phyloP scores from a whole-genome alignment of 768 basidiomycete genomes.

The Phallus indusiatus region DNA sequence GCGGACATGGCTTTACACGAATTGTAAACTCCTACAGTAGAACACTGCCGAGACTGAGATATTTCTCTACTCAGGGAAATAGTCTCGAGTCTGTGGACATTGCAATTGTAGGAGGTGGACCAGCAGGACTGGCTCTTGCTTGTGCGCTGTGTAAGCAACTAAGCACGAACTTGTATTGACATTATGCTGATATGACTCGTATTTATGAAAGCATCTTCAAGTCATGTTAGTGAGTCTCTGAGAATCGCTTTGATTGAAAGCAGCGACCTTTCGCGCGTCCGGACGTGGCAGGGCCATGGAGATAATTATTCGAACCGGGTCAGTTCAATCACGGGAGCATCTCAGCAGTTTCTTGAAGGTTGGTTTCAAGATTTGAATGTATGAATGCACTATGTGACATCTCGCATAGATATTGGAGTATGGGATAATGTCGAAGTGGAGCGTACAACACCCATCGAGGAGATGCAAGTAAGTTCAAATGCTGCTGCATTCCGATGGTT shows the following conservation, averaged over 20 bases:
- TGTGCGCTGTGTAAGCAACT: conserved; percentile 63
- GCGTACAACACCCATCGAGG: conserved; percentile 65
- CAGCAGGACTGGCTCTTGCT: conserved; percentile 83
- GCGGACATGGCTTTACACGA: neutral
- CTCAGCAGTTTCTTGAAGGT: conserved; percentile 61
- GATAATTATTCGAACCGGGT: conserved; percentile 72
- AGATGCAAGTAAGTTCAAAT: conserved; percentile 62
- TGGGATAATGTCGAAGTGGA: conserved; percentile 66
- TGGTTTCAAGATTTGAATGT: conserved; percentile 9
- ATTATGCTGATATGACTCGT: conserved; percentile 1
- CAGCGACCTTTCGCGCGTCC: conserved; percentile 58
- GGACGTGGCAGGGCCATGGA: conserved; percentile 50
- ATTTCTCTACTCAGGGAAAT: neutral
- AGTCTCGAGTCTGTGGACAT: conserved; percentile 58
- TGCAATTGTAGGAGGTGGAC: conserved; percentile 92
- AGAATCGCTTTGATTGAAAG: conserved; percentile 75
- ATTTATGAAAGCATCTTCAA: conserved; percentile 39
- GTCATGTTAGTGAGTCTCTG: conserved; percentile 39
- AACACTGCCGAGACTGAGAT: neutral
- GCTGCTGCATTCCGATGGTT: no score
- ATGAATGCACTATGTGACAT: conserved; percentile 1
- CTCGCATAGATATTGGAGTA: conserved; percentile 58
- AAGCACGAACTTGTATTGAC: neutral
- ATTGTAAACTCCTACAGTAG: neutral
- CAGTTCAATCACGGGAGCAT: conserved; percentile 74